Conservation (phyloP, 306 rosid species). For the Casuarina cunninghamiana region DNA sequence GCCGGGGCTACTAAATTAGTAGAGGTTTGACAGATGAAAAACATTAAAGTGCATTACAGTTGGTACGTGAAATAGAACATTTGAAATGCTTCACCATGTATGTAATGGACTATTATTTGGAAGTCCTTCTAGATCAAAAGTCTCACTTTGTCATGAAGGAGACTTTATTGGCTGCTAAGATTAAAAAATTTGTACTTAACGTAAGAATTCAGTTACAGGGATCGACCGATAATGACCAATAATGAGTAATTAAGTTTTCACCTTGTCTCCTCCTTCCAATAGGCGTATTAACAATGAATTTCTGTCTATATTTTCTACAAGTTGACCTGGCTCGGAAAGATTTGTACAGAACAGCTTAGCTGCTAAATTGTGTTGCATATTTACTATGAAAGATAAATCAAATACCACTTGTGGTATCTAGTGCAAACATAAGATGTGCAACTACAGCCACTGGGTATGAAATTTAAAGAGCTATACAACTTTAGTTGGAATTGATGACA, state of each 20-base stretch:
- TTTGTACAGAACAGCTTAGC: no score
- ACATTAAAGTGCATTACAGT: not conserved
- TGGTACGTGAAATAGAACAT: not conserved
- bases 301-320: no score
- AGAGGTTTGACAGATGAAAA: not conserved
- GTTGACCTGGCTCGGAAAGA: no score
- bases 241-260: no score
- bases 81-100: not conserved
- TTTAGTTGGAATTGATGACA: no score
- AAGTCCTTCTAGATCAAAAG: not conserved
- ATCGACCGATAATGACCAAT: no score
- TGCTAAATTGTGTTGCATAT: not conserved
- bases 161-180: no score
- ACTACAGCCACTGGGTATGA: not conserved
- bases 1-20: not conserved
- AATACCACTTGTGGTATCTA: not conserved
- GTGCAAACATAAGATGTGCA: not conserved
- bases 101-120: not conserved
- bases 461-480: not conserved
- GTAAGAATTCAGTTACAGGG: not conserved
- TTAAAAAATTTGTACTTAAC: not conserved
- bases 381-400: not conserved
- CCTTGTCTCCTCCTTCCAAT: no score
- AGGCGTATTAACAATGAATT: no score
- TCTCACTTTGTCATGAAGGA: not conserved